Base-by-base conservation (phyloP, 345 rosid genomes). In the Ricinus communis region DNA sequence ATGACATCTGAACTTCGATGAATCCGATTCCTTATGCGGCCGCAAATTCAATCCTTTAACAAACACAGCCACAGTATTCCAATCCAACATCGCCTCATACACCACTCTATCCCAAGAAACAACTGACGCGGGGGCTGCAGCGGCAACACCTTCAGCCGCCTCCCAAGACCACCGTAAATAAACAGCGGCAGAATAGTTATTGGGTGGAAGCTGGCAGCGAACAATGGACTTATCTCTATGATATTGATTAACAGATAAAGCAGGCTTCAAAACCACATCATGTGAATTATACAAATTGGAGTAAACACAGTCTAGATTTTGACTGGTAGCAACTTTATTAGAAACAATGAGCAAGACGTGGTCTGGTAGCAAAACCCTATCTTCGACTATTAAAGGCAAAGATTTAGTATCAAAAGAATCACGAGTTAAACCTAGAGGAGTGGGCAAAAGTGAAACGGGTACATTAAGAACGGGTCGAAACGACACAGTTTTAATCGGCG, bases 11-110 rank as follows among this genome's bases (percentile, higher is more conserved):
- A 87, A 88, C 36, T 75, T 73, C 11, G 83, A 70, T 28, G 94
- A 86, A 82, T 87, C 86, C 3, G 93, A 85, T 74, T 75, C 91
- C 71, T 72, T 85, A 72, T 87, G 96, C 0, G 98, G 94, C 43
- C 96, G 81, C 28, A 93, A 91, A 86, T 89, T 95, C 83, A 92
- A 83, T 22, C 99, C 99, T 51, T 95, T 95, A 11, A 72, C 97
- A 60, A 95, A 92, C 67, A 95, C 85, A 64, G 89, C 91, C 27
- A 82, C 93, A 13, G 85, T 85, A 24, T 87, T 80, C 22, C 84
- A 84, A 61, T 95, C 98, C 58, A 95, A 58, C 13, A 76, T 82
- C 0, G 98, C 96, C 59, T 81, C 99, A 73, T 92, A 95, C 40
- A 83, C 97, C 74, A 95, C 61, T 19, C 69, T 88, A 25, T 83